Percentiles rank a stretch among this genome's conserved stretches.
phyloP scores from a whole-genome alignment of 306 rosid genomes.

The Nissolia schottii region DNA sequence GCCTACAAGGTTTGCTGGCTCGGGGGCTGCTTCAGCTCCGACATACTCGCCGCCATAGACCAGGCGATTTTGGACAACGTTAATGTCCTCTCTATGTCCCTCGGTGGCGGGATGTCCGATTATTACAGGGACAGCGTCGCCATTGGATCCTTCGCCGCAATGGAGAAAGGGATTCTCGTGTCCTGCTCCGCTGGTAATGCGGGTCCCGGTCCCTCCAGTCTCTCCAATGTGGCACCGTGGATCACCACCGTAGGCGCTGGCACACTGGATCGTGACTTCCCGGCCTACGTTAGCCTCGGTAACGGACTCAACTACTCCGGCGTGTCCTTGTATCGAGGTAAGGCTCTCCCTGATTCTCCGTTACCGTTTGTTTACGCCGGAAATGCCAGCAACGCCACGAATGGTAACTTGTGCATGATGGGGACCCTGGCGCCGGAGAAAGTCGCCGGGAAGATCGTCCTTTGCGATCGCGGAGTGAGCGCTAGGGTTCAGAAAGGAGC shows the following conservation, averaged over 20 bases:
- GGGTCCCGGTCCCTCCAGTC: conserved; percentile 62
- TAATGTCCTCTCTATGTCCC: conserved; percentile 73
- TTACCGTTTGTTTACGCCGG: conserved; percentile 64
- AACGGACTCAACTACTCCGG: conserved; percentile 79
- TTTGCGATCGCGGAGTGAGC: conserved; percentile 79
- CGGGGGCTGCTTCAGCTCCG: conserved; percentile 94
- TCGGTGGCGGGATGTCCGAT: conserved; percentile 87
- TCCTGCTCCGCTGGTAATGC: conserved; percentile 93
- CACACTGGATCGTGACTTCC: conserved; percentile 93
- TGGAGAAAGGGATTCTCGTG: conserved; percentile 80
- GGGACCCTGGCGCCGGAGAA: conserved; percentile 62
- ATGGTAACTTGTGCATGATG: conserved; percentile 71
- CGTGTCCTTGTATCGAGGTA: conserved; percentile 68
- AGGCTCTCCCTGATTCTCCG: conserved; percentile 38
- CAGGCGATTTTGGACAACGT: conserved; percentile 63
- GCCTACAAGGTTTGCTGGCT: conserved; percentile 86
- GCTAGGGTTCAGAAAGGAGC: conserved; percentile 89
- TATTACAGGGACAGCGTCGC: conserved; percentile 82
- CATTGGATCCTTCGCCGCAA: conserved; percentile 72
- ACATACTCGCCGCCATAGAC: conserved; percentile 76
- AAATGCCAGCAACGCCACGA: conserved; percentile 51
- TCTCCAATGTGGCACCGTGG: conserved; percentile 88
- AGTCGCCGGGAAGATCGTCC: conserved; percentile 72
- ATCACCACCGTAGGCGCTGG: conserved; percentile 96
- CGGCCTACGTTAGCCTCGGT: conserved; percentile 66